Conservation (phyloP, 768 basidiomycete genomes). For the Leccinum uliginosum region DNA sequence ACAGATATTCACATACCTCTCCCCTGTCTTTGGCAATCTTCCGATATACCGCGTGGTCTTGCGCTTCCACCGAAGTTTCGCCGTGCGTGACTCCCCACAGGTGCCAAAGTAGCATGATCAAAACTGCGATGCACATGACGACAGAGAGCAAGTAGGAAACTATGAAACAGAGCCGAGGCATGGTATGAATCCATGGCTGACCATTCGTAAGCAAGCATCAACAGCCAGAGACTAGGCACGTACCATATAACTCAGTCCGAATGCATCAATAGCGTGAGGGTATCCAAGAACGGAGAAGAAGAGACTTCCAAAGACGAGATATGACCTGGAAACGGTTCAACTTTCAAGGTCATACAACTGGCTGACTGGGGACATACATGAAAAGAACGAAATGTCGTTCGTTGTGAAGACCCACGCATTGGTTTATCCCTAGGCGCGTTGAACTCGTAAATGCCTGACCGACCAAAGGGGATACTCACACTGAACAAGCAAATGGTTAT, state of each 20-base stretch:
- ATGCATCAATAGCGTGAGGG: slow-evolving; percentile 48
- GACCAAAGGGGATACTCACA: slow-evolving; percentile 31
- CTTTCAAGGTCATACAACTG: not conserved
- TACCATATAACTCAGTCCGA: slow-evolving; percentile 51
- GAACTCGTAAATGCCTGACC: slow-evolving; percentile 1
- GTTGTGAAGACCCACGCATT: slow-evolving; percentile 94
- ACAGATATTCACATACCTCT: slow-evolving; percentile 46
- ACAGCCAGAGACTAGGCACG: slow-evolving; percentile 4
- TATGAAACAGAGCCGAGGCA: slow-evolving; percentile 68
- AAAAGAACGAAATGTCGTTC: slow-evolving; percentile 96
- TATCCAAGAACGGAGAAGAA: slow-evolving; percentile 65
- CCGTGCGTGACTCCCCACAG: slow-evolving; percentile 65
- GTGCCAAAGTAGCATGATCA: slow-evolving; percentile 70
- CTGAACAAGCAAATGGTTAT: slow-evolving; percentile 19
- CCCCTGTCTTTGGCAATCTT: slow-evolving; percentile 63
- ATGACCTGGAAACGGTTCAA: slow-evolving; percentile 48
- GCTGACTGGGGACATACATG: slow-evolving; percentile 51
- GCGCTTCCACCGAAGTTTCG: slow-evolving; percentile 88
- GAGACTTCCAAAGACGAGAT: slow-evolving; percentile 70
- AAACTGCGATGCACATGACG: slow-evolving; percentile 73
- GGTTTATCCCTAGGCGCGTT: slow-evolving; percentile 74
- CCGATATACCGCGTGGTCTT: slow-evolving; percentile 80
- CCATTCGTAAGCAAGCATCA: not conserved
- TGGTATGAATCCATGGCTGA: slow-evolving; percentile 51
- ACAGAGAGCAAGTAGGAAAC: slow-evolving; percentile 70